A percentile compares a stretch with the other conserved stretches of the same genome.
phyloP scores from a whole-genome alignment of 2,329 filamentous ascomycete species.

The Colletotrichum tropicale region DNA sequence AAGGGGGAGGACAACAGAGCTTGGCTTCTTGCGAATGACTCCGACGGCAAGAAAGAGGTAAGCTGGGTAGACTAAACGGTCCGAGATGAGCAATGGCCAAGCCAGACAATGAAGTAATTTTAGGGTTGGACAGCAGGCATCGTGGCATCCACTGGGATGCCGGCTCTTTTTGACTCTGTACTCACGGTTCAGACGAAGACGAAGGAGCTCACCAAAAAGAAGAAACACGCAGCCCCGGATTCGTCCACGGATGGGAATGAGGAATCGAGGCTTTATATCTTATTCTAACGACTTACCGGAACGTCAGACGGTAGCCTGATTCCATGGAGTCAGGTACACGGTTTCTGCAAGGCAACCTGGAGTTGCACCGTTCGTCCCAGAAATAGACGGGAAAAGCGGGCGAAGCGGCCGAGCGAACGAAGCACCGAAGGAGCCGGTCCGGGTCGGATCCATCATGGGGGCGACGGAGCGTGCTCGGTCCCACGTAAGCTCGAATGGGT shows the following conservation, averaged over 20 bases:
- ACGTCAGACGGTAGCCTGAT: background rate
- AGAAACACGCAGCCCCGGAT: background rate
- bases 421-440: background rate
- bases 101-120: background rate
- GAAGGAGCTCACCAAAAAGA: background rate
- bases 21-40: background rate
- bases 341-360: background rate
- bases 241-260: background rate
- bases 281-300: background rate
- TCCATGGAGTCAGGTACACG: background rate
- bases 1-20: background rate
- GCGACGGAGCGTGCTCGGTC: background rate
- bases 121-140: background rate
- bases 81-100: background rate
- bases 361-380: background rate
- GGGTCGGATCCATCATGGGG: background rate
- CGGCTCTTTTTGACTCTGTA: background rate
- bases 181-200: background rate
- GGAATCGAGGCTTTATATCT: background rate
- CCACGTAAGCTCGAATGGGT: background rate
- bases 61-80: background rate
- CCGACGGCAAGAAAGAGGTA: background rate
- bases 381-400: background rate
- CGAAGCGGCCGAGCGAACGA: background rate
- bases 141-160: background rate